Conservation (phyloP, 1,139 yeast genomes). For the Magnusiomyces fungicola region DNA sequence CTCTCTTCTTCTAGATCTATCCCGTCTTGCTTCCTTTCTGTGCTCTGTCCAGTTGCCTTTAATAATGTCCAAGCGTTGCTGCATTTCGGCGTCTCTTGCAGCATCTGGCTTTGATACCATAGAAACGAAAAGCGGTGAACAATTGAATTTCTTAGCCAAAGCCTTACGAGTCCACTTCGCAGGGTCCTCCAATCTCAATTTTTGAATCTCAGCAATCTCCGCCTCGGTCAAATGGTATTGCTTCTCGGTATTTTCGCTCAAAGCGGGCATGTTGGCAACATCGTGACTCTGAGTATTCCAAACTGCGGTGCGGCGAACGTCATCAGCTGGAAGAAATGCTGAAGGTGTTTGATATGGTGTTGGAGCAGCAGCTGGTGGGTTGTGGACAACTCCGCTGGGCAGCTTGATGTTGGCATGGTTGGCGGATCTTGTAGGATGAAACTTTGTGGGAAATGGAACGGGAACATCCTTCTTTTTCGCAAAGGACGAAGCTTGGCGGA, state of each 20-base stretch:
- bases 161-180: constrained; percentile 57
- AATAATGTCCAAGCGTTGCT: constrained; percentile 36
- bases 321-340: constrained; percentile 59
- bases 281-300: constrained; percentile 23
- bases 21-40: constrained; percentile 42
- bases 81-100: constrained; percentile 40
- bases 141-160: constrained; percentile 56
- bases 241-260: constrained; percentile 38
- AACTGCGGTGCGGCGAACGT: constrained; percentile 43
- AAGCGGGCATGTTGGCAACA: constrained; percentile 31
- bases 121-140: constrained; percentile 49
- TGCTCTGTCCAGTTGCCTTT: constrained; percentile 44
- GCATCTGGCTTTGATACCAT: constrained; percentile 42
- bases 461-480: constrained; percentile 17
- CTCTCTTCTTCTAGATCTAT: constrained; percentile 49
- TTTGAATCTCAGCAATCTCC: constrained; percentile 53
- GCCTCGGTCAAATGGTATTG: constrained; percentile 54
- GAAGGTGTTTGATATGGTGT: constrained; percentile 61
- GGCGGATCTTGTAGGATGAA: constrained; percentile 38
- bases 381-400: constrained; percentile 36
- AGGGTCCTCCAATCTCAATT: constrained; percentile 57
- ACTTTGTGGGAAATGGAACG: constrained; percentile 34
- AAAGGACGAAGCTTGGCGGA: constrained; percentile 13
- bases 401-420: constrained; percentile 33
- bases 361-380: constrained; percentile 42